These are phyloP conservation scores for Medicago arabica DNA, from an alignment of 306 rosid genomes.

Conservation along the genomic window DNA sequence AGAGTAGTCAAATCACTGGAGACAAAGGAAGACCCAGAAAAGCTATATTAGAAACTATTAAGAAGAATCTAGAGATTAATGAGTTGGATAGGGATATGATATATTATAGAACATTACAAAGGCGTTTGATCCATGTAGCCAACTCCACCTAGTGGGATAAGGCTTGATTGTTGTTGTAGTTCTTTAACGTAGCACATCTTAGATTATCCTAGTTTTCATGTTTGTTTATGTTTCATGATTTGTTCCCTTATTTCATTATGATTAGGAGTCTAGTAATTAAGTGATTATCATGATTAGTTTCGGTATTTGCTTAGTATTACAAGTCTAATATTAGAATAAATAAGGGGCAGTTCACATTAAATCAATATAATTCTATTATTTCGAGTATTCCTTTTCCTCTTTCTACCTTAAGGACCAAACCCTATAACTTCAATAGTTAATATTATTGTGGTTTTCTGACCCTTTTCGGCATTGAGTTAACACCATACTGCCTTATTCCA, in stretches of 20 bases:
- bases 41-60: too few species aligned
- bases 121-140: too few species aligned
- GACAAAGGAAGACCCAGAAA: too few species aligned
- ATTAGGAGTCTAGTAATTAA: neutral
- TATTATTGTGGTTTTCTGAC: neutral
- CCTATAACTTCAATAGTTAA: constrained; percentile 6
- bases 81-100: too few species aligned
- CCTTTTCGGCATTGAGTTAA: too few species aligned
- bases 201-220: neutral
- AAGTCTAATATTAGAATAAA: neutral
- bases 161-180: too few species aligned
- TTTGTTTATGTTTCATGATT: neutral
- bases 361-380: neutral
- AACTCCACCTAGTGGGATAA: too few species aligned
- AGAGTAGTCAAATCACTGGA: too few species aligned
- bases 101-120: too few species aligned
- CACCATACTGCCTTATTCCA: too few species aligned
- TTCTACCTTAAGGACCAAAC: neutral
- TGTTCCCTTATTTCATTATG: neutral
- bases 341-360: neutral
- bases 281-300: neutral
- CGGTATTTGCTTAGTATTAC: neutral
- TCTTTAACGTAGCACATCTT: neutral
- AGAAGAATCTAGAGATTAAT: too few species aligned
- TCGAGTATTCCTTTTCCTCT: too few species aligned